phyloP scores from a whole-genome alignment of 1,284 basidiomycete species.

The Thelephora terrestris region DNA sequence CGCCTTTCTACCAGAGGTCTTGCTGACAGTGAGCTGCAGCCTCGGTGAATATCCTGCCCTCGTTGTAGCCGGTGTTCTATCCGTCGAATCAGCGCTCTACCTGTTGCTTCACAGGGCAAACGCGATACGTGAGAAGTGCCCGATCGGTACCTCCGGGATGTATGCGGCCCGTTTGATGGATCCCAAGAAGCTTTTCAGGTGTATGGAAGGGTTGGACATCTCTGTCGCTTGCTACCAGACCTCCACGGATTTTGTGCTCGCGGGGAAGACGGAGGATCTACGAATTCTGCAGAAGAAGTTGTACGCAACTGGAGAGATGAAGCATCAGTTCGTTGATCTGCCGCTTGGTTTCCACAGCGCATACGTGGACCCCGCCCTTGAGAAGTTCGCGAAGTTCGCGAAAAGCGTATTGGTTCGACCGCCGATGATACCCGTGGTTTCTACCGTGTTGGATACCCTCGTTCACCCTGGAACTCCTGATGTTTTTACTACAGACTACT shows the following conservation, averaged over 20 bases:
- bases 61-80: conserved; percentile 44
- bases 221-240: conserved; percentile 55
- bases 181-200: conserved; percentile 27
- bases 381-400: conserved; percentile 33
- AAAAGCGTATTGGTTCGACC: conserved; percentile 27
- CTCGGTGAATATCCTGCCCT: conserved; percentile 66
- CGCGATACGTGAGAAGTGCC: conserved; percentile 41
- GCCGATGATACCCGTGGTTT: conserved; percentile 47
- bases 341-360: conserved; percentile 56
- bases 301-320: conserved; percentile 1
- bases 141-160: conserved; percentile 42
- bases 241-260: conserved; percentile 42
- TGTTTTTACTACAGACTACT: conserved; percentile 42
- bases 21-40: conserved; percentile 23
- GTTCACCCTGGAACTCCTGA: conserved; percentile 39
- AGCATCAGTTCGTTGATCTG: conserved; percentile 27
- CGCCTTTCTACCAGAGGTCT: neutral
- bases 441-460: conserved; percentile 45
- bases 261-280: conserved; percentile 31
- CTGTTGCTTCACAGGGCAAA: conserved; percentile 49
- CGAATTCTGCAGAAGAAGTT: conserved; percentile 23
- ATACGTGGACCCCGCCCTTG: conserved; percentile 46
- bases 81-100: conserved; percentile 42
- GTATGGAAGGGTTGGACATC: conserved; percentile 26
- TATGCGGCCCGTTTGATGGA: conserved; percentile 34